These are phyloP conservation scores for Rhizophlyctis rosea DNA, from an alignment of 192 early-diverging fungal genomes.

Conservation along the genomic window DNA sequence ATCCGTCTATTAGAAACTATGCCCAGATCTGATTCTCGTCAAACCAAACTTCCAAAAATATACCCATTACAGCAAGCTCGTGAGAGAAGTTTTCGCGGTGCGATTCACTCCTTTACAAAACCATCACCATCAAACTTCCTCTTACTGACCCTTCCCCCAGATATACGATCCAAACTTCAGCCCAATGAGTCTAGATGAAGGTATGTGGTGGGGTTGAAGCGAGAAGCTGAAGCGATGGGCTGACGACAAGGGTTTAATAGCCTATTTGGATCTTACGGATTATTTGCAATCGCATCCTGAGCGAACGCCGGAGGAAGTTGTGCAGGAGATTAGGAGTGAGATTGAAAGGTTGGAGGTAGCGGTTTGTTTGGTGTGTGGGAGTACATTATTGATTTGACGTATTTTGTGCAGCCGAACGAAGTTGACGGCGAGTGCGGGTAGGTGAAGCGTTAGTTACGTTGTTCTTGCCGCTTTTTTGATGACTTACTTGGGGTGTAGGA, in stretches of 20 bases:
- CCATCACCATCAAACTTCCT: too few relatives aligned
- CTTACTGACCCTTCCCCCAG: slow-evolving; percentile 18
- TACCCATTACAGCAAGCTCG: slow-evolving; percentile 30
- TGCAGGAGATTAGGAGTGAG: slow-evolving; percentile 48
- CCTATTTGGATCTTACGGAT: slow-evolving; percentile 45
- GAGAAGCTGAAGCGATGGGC: neutral
- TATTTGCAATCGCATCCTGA: slow-evolving; percentile 41
- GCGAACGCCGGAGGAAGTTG: slow-evolving; percentile 34
- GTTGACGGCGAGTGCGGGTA: slow-evolving; percentile 35
- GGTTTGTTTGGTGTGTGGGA: slow-evolving; percentile 19
- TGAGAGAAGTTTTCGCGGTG: slow-evolving; percentile 51
- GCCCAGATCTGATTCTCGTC: slow-evolving; percentile 56
- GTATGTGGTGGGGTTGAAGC: slow-evolving; percentile 8
- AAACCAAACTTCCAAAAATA: slow-evolving; percentile 54
- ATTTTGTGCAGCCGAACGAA: slow-evolving; percentile 8
- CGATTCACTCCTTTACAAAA: too few relatives aligned
- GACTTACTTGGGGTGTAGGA: neutral
- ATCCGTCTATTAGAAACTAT: slow-evolving; percentile 39
- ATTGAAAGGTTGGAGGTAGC: slow-evolving; percentile 40
- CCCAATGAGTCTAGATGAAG: slow-evolving; percentile 53
- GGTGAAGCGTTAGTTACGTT: slow-evolving; percentile 1
- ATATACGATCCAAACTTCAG: slow-evolving; percentile 58
- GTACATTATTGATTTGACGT: slow-evolving; percentile 27
- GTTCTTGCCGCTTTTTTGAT: neutral
- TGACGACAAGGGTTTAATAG: slow-evolving; percentile 11